Conservation (phyloP, 75 land plant genomes). For the Picea sitchensis region DNA sequence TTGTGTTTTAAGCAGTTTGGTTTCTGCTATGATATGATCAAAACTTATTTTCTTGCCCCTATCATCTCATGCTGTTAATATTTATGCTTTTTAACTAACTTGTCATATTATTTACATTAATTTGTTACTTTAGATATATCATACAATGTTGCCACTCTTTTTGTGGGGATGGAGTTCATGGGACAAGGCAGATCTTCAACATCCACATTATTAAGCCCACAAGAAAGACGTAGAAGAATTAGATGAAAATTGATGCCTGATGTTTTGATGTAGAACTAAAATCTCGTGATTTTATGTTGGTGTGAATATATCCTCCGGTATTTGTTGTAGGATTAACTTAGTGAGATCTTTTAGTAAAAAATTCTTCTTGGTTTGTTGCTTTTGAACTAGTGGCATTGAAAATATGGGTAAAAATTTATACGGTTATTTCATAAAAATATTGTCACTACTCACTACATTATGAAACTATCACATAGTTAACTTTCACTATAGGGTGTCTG, state of each 20-base stretch:
- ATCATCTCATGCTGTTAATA: too few relatives aligned
- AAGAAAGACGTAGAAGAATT: not conserved
- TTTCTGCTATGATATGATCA: too few relatives aligned
- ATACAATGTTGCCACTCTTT: not conserved
- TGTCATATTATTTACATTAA: too few relatives aligned
- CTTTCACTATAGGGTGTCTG: too few relatives aligned
- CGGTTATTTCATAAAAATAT: not conserved
- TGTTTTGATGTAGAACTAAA: not conserved
- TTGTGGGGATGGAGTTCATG: not conserved
- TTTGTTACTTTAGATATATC: too few relatives aligned
- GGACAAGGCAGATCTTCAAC: not conserved
- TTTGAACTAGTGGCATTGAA: not conserved
- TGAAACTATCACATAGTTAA: too few relatives aligned
- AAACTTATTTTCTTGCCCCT: too few relatives aligned
- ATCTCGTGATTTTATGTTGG: not conserved
- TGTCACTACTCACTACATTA: not conserved
- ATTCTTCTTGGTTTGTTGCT: not conserved
- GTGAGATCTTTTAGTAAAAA: not conserved
- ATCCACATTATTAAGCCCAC: not conserved
- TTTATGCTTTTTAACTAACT: too few relatives aligned
- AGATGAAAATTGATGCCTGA: not conserved
- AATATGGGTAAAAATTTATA: not conserved
- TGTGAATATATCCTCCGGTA: not conserved
- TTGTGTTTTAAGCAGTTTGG: too few relatives aligned
- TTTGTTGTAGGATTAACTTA: not conserved